phyloP scores from a whole-genome alignment of 805 yeast genomes.

The Pichia nakasei region DNA sequence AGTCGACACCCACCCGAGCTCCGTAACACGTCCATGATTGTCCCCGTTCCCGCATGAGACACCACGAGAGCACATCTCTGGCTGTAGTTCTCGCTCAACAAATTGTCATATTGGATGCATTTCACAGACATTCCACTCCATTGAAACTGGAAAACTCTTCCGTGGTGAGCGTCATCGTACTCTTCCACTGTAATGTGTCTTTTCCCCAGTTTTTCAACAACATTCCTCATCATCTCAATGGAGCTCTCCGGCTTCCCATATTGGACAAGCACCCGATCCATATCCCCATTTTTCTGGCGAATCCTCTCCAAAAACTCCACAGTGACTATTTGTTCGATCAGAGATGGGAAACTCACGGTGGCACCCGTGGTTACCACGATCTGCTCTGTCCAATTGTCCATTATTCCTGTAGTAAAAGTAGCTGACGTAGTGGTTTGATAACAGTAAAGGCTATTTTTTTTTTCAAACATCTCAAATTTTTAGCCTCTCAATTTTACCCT shows the following conservation, averaged over 20 bases:
- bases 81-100: conserved; percentile 35
- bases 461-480: too few species aligned
- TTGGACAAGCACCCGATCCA: not conserved
- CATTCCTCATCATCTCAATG: conserved; percentile 8
- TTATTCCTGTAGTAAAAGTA: not conserved
- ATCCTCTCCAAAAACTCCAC: conserved; percentile 23
- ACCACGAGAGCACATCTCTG: conserved; percentile 49
- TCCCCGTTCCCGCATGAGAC: conserved; percentile 90
- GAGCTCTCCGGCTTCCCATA: conserved; percentile 36
- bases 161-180: not conserved
- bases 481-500: too few species aligned
- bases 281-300: too few species aligned
- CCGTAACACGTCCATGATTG: conserved; percentile 71
- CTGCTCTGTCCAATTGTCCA: conserved; percentile 12
- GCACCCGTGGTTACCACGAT: conserved; percentile 80
- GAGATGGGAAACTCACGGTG: conserved; percentile 65
- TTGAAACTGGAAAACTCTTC: not conserved
- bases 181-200: not conserved
- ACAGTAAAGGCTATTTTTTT: too few species aligned
- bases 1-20: conserved; percentile 34
- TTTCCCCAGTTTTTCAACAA: not conserved
- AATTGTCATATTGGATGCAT: conserved; percentile 40
- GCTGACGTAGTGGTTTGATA: too few species aligned
- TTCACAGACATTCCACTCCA: conserved; percentile 21
- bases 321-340: conserved; percentile 39